A percentile compares a stretch with the other conserved stretches of the same genome.
Conservation (phyloP, 2,329 filamentous ascomycete genomes). For the Chlorencoelia australis region DNA sequence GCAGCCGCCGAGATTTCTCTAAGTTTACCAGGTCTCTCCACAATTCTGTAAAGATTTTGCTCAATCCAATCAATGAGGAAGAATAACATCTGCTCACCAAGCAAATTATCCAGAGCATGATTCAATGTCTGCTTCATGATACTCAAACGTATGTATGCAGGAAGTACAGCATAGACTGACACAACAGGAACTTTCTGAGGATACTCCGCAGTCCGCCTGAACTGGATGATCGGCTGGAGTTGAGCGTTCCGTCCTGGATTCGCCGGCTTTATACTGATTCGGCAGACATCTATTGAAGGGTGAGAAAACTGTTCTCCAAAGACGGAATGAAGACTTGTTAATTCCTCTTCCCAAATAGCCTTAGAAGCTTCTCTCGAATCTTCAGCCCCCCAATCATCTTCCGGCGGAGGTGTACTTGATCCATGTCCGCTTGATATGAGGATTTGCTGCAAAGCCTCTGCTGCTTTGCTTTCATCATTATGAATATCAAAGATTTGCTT, state of each 20-base stretch:
- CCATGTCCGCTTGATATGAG: constrained; percentile 43
- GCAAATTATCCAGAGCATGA: constrained; percentile 58
- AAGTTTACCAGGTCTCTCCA: constrained; percentile 74
- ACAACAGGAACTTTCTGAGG: constrained; percentile 60
- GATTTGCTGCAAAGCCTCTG: constrained; percentile 66
- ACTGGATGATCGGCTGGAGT: constrained; percentile 50
- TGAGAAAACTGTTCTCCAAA: constrained; percentile 64
- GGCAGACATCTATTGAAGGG: constrained; percentile 53
- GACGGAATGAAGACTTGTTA: constrained; percentile 73
- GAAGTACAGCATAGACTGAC: constrained; percentile 59
- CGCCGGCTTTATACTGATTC: constrained; percentile 53
- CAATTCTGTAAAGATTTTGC: constrained; percentile 68
- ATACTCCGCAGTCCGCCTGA: constrained; percentile 65
- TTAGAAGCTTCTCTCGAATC: constrained; percentile 41
- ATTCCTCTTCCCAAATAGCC: constrained; percentile 76
- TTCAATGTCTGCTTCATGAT: constrained; percentile 68
- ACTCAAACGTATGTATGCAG: constrained; percentile 88
- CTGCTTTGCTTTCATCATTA: constrained; percentile 64
- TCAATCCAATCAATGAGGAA: constrained; percentile 88
- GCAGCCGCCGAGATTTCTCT: constrained; percentile 75
- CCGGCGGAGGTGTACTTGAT: constrained; percentile 25
- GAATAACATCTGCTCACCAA: constrained; percentile 86
- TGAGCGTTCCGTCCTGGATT: constrained; percentile 38
- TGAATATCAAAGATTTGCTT: constrained; percentile 64
- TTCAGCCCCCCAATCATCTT: constrained; percentile 29